Base-by-base conservation (phyloP, 2,329 filamentous ascomycete species). In the Metarhizium sp. region DNA sequence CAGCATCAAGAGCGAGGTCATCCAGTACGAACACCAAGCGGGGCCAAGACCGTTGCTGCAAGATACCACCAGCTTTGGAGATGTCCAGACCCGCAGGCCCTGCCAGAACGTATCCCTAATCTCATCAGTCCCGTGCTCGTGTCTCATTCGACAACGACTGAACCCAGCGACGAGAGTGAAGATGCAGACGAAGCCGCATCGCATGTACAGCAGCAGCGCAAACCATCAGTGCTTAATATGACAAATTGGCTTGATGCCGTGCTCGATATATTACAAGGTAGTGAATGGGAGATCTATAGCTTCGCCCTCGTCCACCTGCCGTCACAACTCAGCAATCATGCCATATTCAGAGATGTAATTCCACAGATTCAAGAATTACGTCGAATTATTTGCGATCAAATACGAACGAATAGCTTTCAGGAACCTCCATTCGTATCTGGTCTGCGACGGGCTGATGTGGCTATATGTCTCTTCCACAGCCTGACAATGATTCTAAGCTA, bases 211-310 rank as follows among this genome's bases (percentile, higher is more conserved):
- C 70, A 69, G 55, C 67, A 72, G n/a, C 70, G 73, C 43, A 53
- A 47, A 30, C 40, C 36, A 14, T 57, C 51, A 2, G 70, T 78
- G 7, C 72, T 90, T 54, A 79, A 83, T 54, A 78, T 87, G 50
- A 77, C 78, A 14, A 70, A 78, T 45, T 96, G 90, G 88, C 77
- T 95, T n/a, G 87, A 92, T 59, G 78, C 84, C 11, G 77, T 95
- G 42, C 80, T 90, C 30, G 77, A 78, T n/a, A 73, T 94, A n/a
- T 73, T 95, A 47, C 79, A 84, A 55, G 87, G 86, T 45, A 81
- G 83, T 50, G 86, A 94, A 59, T 97, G 92, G 92, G 91, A 97
- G 67, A 76, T 95, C 1, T 96, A 95, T 75, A 92, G 90, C 69
- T 96, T 92, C 66, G 81, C 92, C 18, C 76, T 99, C 34, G 88